phyloP scores from a whole-genome alignment of 352 stramenopile species.

The Phytophthora brassicae region DNA sequence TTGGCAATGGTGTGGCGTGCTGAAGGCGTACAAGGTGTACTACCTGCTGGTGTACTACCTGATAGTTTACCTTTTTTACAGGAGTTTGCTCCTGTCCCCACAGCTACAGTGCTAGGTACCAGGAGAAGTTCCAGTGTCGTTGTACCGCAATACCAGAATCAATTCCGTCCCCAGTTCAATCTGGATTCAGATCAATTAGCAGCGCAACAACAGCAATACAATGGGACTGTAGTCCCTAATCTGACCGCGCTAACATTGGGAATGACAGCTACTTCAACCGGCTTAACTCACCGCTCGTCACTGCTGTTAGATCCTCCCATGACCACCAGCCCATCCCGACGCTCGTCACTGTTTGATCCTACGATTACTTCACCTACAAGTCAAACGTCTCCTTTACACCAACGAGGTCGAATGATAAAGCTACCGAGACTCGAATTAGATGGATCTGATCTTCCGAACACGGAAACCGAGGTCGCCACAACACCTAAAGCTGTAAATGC shows the following conservation, averaged over 20 bases:
- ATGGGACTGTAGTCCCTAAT: not conserved
- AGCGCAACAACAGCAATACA: slow-evolving; percentile 13
- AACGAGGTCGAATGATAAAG: slow-evolving; percentile 3
- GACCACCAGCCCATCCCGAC: too few relatives aligned
- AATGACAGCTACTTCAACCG: not conserved
- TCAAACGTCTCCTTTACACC: not conserved
- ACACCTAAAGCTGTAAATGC: not conserved
- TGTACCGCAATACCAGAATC: slow-evolving; percentile 9
- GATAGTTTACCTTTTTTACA: slow-evolving; percentile 49
- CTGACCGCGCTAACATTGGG: not conserved
- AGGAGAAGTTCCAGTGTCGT: not conserved
- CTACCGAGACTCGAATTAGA: slow-evolving; percentile 5
- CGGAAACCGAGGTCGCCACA: not conserved
- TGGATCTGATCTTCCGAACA: not conserved
- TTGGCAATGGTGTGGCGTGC: slow-evolving; percentile 64
- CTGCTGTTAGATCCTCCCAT: not conserved
- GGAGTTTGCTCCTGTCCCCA: slow-evolving; percentile 29
- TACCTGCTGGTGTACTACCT: slow-evolving; percentile 34
- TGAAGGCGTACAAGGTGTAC: slow-evolving; percentile 48
- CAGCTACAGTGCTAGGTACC: not conserved
- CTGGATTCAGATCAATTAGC: slow-evolving; percentile 2
- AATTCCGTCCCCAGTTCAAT: slow-evolving; percentile 7
- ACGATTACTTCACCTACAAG: not conserved
- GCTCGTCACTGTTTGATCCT: not conserved
- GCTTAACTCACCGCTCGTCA: not conserved